phyloP scores from a whole-genome alignment of 2,329 filamentous ascomycete species.

The Ramularia endophylla region DNA sequence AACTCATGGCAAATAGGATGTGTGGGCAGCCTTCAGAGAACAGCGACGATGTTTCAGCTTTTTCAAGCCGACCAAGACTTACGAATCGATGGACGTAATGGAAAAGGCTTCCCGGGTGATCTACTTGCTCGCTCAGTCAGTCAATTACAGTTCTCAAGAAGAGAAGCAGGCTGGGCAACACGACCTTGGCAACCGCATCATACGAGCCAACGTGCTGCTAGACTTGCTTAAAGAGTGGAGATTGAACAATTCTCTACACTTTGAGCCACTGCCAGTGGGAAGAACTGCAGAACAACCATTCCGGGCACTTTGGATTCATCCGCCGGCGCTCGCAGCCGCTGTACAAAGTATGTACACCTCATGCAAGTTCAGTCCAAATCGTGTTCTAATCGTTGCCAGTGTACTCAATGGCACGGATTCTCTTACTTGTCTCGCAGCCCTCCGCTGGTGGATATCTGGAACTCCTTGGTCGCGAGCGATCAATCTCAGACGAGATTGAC shows the following conservation, averaged over 20 bases:
- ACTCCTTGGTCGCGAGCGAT: constrained; percentile 40
- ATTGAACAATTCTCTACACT: constrained; percentile 39
- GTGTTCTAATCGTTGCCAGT: constrained; percentile 12
- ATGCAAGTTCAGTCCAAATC: no score
- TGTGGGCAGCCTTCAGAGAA: constrained; percentile 59
- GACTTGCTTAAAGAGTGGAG: constrained; percentile 49
- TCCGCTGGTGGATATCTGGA: constrained; percentile 46
- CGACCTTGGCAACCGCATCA: constrained; percentile 37
- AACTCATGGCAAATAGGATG: no score
- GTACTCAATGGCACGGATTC: constrained; percentile 48
- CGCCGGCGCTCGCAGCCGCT: constrained; percentile 40
- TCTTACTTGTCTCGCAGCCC: constrained; percentile 50
- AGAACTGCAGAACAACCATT: constrained; percentile 41
- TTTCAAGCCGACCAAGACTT: constrained; percentile 49
- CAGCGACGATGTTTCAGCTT: constrained; percentile 52
- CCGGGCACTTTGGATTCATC: constrained; percentile 48
- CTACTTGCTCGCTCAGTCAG: constrained; percentile 51
- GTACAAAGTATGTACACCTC: constrained; percentile 35
- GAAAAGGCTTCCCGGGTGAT: constrained; percentile 50
- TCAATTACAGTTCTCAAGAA: constrained; percentile 54
- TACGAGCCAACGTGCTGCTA: constrained; percentile 37
- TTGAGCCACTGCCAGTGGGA: constrained; percentile 36
- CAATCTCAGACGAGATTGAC: constrained; percentile 44
- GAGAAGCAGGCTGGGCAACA: constrained; percentile 40
- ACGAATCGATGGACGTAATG: constrained; percentile 44